A percentile compares a stretch with the other conserved stretches of the same genome.
Evolutionary conservation across 257 asterid genomes (phyloP).

Genomic region (Fraxinus pennsylvanica): DNA sequence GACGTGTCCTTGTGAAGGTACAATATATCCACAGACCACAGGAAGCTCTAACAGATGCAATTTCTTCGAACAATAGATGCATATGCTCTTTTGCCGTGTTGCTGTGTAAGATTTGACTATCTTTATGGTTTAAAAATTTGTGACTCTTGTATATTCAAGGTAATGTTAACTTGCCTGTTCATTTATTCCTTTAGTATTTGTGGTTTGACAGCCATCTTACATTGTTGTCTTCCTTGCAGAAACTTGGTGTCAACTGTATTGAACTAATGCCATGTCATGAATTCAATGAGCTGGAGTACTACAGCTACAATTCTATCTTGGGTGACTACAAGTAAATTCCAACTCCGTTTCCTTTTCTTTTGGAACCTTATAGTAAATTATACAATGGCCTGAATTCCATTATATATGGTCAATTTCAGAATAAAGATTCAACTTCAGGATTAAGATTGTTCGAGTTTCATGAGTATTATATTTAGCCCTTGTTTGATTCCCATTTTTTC

Average conservation of each 20-base stretch:
- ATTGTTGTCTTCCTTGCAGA: conserved; percentile 52
- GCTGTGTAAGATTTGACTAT: neutral
- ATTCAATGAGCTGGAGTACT: conserved; percentile 94
- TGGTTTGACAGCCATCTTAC: conserved; percentile 20
- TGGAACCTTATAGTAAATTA: neutral
- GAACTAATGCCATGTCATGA: conserved; percentile 99
- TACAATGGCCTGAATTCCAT: conserved; percentile 13
- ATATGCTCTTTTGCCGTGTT: neutral
- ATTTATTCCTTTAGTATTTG: conserved; percentile 4
- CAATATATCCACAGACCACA: neutral
- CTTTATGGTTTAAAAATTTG: conserved; percentile 7
- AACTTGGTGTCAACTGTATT: conserved; percentile 95
- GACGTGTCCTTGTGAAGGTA: neutral
- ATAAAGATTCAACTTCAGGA: neutral
- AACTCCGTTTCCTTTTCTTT: conserved; percentile 22
- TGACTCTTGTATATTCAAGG: conserved; percentile 13
- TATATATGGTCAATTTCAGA: conserved; percentile 8
- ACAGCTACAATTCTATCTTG: conserved; percentile 83
- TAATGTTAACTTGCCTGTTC: conserved; percentile 10
- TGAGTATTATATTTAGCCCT: neutral
- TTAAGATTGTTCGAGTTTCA: neutral
- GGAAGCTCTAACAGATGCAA: neutral
- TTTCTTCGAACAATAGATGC: neutral
- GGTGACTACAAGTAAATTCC: conserved; percentile 84
- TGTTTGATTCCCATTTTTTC: too few relatives aligned